A percentile compares a stretch with the other conserved stretches of the same genome.
These are phyloP conservation scores for Mycena venus DNA, from an alignment of 768 basidiomycete genomes.

Conservation along the genomic window DNA sequence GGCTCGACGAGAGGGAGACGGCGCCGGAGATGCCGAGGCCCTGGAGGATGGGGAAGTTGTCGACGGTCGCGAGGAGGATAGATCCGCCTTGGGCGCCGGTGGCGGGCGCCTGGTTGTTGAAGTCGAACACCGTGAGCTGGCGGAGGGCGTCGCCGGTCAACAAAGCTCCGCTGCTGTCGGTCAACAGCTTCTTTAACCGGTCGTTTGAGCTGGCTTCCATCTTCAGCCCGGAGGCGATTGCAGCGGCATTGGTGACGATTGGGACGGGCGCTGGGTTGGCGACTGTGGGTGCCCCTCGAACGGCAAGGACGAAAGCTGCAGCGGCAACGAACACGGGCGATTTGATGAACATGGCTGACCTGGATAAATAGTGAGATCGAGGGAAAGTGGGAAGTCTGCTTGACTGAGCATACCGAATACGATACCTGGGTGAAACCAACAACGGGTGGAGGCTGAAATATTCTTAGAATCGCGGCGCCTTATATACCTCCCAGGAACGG, in stretches of 20 bases:
- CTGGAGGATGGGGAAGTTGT: constrained; percentile 32
- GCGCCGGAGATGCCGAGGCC: constrained; percentile 2
- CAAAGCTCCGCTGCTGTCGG: constrained; percentile 28
- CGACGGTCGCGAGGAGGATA: constrained; percentile 31
- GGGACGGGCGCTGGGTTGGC: background rate
- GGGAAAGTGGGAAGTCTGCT: too few relatives aligned
- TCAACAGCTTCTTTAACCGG: constrained; percentile 39
- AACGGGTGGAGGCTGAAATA: too few relatives aligned
- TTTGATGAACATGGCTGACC: background rate
- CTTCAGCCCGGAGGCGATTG: background rate
- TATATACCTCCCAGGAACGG: too few relatives aligned
- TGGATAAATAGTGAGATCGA: too few relatives aligned
- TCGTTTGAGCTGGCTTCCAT: constrained; percentile 13
- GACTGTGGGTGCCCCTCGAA: background rate
- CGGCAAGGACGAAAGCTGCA: background rate
- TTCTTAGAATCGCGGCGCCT: too few relatives aligned
- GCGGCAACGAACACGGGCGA: background rate
- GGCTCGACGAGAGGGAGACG: too few relatives aligned
- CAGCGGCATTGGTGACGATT: background rate
- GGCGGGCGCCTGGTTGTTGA: constrained; percentile 22
- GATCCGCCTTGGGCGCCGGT: constrained; percentile 22
- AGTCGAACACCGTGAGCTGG: constrained; percentile 16
- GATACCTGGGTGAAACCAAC: too few relatives aligned
- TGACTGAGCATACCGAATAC: too few relatives aligned
- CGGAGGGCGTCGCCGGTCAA: too few relatives aligned